Conservation (phyloP, 2,329 filamentous ascomycete species). For the Beauveria bassiana region DNA sequence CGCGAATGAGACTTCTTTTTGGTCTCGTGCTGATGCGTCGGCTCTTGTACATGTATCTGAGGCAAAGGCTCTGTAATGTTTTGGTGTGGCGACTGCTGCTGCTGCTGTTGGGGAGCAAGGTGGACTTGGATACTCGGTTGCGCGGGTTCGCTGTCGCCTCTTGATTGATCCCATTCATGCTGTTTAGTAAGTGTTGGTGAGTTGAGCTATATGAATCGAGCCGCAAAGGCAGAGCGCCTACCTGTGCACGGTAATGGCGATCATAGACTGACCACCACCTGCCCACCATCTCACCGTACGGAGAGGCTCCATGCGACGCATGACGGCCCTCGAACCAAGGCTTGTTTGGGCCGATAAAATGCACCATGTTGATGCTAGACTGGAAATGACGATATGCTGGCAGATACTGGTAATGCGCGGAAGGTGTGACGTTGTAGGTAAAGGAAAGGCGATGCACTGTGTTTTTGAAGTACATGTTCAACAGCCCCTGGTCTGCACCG, state of each 20-base stretch:
- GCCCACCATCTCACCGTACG: conserved; percentile 76
- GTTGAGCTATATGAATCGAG: background rate
- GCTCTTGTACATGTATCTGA: too few species aligned
- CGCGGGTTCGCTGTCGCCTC: background rate
- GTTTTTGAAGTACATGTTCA: conserved; percentile 89
- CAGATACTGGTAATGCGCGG: conserved; percentile 93
- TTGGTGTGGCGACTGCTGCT: conserved; percentile 3
- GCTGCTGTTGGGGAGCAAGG: conserved; percentile 13
- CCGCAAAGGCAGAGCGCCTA: conserved; percentile 20
- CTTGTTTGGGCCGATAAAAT: conserved; percentile 90
- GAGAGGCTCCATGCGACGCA: conserved; percentile 44
- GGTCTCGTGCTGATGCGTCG: conserved; percentile 16
- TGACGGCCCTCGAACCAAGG: conserved; percentile 69
- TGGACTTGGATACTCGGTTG: conserved; percentile 12
- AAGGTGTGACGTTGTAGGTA: conserved; percentile 94
- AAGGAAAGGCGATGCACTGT: conserved; percentile 85
- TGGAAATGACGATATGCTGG: conserved; percentile 93
- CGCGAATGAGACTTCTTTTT: conserved; percentile 17
- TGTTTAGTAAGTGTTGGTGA: background rate
- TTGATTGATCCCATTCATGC: background rate
- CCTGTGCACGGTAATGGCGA: conserved; percentile 61
- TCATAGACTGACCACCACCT: conserved; percentile 96
- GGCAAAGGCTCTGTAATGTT: background rate
- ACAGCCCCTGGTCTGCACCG: conserved; percentile 87
- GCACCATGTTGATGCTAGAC: conserved; percentile 78